phyloP scores from a whole-genome alignment of 768 basidiomycete genomes.

The Boletales sp. region DNA sequence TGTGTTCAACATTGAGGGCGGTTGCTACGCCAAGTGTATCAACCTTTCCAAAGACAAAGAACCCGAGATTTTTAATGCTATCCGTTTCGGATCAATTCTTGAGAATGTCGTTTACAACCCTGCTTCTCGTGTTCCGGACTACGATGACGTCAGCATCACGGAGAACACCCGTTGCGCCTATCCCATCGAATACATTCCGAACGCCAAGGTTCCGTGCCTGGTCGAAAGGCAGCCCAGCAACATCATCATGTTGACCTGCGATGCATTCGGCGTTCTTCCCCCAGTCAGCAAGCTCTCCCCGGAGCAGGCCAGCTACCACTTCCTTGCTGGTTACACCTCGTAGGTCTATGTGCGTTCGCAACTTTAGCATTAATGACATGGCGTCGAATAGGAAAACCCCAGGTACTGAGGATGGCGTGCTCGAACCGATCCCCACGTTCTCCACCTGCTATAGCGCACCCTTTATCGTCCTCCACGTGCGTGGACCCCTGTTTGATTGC shows the following conservation, averaged over 20 bases:
- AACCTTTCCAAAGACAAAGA: constrained; percentile 97
- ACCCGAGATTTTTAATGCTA: constrained; percentile 95
- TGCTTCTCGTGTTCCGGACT: constrained; percentile 76
- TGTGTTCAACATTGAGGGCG: constrained; percentile 99
- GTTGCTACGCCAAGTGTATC: constrained; percentile 98
- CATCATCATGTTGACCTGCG: constrained; percentile 97
- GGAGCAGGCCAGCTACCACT: constrained; percentile 96
- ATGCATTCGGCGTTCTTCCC: constrained; percentile 97
- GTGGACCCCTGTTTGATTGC: constrained; percentile 20
- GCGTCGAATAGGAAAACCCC: constrained; percentile 74
- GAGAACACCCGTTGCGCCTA: constrained; percentile 99
- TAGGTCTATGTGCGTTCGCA: constrained; percentile 33
- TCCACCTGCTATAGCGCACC: constrained; percentile 98
- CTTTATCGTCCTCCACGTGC: constrained; percentile 95
- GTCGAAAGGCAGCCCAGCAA: constrained; percentile 87
- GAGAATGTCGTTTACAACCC: constrained; percentile 99
- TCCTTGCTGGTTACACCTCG: constrained; percentile 96
- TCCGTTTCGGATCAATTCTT: constrained; percentile 93
- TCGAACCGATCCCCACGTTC: constrained; percentile 98
- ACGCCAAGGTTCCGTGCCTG: constrained; percentile 90
- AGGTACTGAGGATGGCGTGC: constrained; percentile 97
- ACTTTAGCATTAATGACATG: constrained; percentile 14
- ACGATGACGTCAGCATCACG: constrained; percentile 94
- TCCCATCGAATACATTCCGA: constrained; percentile 96
- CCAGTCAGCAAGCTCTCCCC: constrained; percentile 91